Evolutionary conservation across 2,329 filamentous ascomycete species (phyloP).

Genomic region (Colletotrichum sp.): DNA sequence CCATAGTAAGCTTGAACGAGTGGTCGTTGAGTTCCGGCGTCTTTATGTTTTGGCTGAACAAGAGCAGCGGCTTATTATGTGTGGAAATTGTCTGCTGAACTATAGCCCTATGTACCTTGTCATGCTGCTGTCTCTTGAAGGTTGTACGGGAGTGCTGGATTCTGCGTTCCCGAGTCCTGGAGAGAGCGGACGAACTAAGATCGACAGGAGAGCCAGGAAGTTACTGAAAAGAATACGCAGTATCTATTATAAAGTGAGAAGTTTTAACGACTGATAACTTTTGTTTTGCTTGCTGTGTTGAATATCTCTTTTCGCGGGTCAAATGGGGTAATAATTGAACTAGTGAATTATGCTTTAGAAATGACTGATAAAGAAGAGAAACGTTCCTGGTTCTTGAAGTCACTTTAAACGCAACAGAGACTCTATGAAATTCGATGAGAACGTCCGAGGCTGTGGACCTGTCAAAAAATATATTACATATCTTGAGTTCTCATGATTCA

Average conservation of each 20-base stretch:
- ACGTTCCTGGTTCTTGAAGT: neutral
- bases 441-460: neutral
- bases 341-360: neutral
- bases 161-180: neutral
- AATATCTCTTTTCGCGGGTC: neutral
- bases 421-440: rapidly evolving
- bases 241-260: neutral
- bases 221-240: neutral
- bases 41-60: neutral
- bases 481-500: neutral
- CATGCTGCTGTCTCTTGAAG: neutral
- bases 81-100: neutral
- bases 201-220: neutral
- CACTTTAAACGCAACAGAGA: neutral
- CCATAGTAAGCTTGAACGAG: neutral
- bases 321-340: too few species aligned
- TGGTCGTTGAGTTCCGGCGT: neutral
- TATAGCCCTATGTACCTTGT: neutral
- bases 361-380: neutral
- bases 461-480: neutral
- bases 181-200: neutral
- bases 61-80: neutral
- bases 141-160: too few species aligned
- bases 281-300: neutral
- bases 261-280: neutral